These are phyloP conservation scores for Adiantum capillusveneris DNA, from an alignment of 75 land plant genomes.

Conservation along the genomic window DNA sequence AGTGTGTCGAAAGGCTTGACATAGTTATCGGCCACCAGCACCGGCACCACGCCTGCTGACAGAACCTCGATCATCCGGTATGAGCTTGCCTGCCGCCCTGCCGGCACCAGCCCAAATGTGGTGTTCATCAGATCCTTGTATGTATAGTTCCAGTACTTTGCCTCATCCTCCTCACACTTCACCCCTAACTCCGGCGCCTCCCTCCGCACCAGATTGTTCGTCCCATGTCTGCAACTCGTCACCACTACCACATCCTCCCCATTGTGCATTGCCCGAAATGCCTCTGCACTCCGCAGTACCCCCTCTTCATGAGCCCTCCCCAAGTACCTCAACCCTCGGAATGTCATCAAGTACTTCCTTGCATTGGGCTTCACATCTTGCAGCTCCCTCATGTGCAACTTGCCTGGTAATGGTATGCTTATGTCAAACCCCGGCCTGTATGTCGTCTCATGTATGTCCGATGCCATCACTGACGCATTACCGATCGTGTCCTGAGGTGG, in stretches of 20 bases:
- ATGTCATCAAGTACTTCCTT: slow-evolving; percentile 14
- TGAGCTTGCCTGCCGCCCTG: slow-evolving; percentile 22
- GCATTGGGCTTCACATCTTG: slow-evolving; percentile 4
- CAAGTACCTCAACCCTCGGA: slow-evolving; percentile 28
- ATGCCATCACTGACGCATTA: slow-evolving; percentile 18
- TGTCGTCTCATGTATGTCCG: slow-evolving; percentile 30
- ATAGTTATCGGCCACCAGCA: slow-evolving; percentile 30
- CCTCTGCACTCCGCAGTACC: slow-evolving; percentile 13
- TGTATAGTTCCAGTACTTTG: not conserved
- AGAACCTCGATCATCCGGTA: slow-evolving; percentile 30
- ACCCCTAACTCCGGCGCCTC: not conserved
- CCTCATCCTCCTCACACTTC: slow-evolving; percentile 13
- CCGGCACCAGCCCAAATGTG: slow-evolving; percentile 8
- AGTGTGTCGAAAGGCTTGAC: slow-evolving; percentile 37
- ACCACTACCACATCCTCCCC: slow-evolving; percentile 25
- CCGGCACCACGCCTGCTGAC: slow-evolving; percentile 31
- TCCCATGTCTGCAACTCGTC: slow-evolving; percentile 25
- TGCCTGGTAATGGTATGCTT: slow-evolving; percentile 28
- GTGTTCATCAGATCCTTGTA: slow-evolving; percentile 29
- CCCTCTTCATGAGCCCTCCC: slow-evolving; percentile 22
- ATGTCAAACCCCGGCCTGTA: slow-evolving; percentile 41
- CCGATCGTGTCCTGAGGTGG: slow-evolving; percentile 19
- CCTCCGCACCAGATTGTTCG: slow-evolving; percentile 12
- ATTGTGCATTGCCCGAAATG: slow-evolving; percentile 14
- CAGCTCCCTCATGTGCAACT: slow-evolving; percentile 11